phyloP scores from a whole-genome alignment of 2,329 filamentous ascomycete genomes.

The Monilinia fructicola region DNA sequence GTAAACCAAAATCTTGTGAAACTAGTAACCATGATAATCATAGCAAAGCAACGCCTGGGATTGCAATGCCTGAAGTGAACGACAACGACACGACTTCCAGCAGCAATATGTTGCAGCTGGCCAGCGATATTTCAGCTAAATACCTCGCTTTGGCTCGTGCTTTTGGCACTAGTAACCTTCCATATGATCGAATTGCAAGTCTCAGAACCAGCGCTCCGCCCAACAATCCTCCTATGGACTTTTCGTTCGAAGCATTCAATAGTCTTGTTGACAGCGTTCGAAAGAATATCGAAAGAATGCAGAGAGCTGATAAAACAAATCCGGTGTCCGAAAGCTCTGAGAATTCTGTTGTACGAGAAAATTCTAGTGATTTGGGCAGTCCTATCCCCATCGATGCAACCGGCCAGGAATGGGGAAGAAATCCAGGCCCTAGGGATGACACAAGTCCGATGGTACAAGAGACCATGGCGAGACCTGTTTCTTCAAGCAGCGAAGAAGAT shows the following conservation, averaged over 20 bases:
- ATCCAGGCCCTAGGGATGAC: not conserved
- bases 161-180: not conserved
- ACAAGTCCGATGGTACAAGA: not conserved
- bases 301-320: not conserved
- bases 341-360: not conserved
- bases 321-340: not conserved
- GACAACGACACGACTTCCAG: too few species aligned
- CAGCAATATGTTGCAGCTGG: not conserved
- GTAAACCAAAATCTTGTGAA: not conserved
- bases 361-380: not conserved
- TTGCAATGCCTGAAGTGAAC: not conserved
- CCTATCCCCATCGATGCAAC: not conserved
- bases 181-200: not conserved
- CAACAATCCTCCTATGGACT: not conserved
- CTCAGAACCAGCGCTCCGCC: too few species aligned
- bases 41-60: not conserved
- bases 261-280: not conserved
- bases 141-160: not conserved
- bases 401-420: not conserved
- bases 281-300: not conserved
- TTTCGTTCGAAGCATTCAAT: slow-evolving; percentile 2
- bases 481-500: slow-evolving; percentile 2
- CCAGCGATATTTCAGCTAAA: not conserved
- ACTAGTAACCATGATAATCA: not conserved
- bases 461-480: not conserved